These are phyloP conservation scores for Stephania cephalantha DNA, from an alignment of 164 flowering plant species.

Conservation along the genomic window DNA sequence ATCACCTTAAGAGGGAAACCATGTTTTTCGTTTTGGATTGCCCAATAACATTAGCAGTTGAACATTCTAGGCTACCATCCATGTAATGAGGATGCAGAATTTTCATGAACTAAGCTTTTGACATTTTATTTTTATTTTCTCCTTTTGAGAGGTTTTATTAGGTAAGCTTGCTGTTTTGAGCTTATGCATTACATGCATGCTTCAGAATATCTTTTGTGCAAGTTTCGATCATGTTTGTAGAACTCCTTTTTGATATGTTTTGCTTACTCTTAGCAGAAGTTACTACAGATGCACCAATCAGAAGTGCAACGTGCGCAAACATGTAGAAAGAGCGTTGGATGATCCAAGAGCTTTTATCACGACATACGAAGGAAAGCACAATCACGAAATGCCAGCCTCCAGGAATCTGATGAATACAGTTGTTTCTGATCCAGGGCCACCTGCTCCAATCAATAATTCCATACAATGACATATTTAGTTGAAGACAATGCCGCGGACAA, in stretches of 20 bases:
- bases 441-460: constrained; percentile 17
- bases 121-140: not conserved
- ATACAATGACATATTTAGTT: constrained; percentile 14
- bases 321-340: constrained; percentile 77
- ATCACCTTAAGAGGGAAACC: not conserved
- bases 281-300: constrained; percentile 54
- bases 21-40: not conserved
- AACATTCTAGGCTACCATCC: not conserved
- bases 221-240: not conserved
- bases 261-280: constrained; percentile 50
- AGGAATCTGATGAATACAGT: constrained; percentile 25
- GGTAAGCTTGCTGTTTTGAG: not conserved
- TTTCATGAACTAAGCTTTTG: not conserved
- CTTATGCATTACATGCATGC: not conserved
- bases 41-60: not conserved
- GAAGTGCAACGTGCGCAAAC: constrained; percentile 79
- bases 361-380: constrained; percentile 89
- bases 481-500: constrained; percentile 1
- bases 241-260: not conserved
- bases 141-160: not conserved
- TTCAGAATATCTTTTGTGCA: not conserved
- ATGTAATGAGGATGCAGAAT: not conserved
- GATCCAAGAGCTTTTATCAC: constrained; percentile 77
- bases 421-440: constrained; percentile 34
- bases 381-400: constrained; percentile 63